Base-by-base conservation (phyloP, 371 early-diverging fungal genomes). In the Apophysomyces sp. region DNA sequence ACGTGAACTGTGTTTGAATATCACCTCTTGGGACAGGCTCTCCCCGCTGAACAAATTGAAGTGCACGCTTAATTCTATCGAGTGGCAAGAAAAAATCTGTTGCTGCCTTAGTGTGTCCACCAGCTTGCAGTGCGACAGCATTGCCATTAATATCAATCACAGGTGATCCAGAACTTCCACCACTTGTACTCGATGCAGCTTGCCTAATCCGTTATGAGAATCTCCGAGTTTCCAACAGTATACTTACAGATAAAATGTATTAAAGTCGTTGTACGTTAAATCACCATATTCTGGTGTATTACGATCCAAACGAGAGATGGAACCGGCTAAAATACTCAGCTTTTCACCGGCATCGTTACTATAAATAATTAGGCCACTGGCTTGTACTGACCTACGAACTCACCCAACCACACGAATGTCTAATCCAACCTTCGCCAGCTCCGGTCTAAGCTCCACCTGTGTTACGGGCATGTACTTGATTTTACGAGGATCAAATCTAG, bases 61-160 rank as follows among this genome's bases (percentile, higher is more conserved):
- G 69, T 12, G 96, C 95, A 24, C 92, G 82, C 57, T 85, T 87
- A 12, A 96, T 90, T 60, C 96, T 86, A 60, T 86, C 84, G 52
- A 94, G 69, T 12, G 98, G 98, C 57, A 97, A 87, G 71, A 94
- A 97, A 83, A 94, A 97, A 66, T 93, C 92, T 2, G 98, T 93
- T 3, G 94, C 94, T 9, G 94, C 95, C 52, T 86, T 86, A 6
- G 80, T 79, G 24, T 84, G 81, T 29, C 94, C 93, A 57, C 94
- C 95, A 7, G 94, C 94, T 61, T 96, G 94, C 49, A 96, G 74
- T 8, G 90, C 96, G 12, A 96, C 97, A 0, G 98, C 98, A 56
- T 93, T 87, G 58, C 98, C 98, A 37, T 94, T 81, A 59, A 96
- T 91, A 67, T 95, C 93, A 54, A 97, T 83, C 0, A 97, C 97